Evolutionary conservation across 2,329 filamentous ascomycete genomes (phyloP).

Genomic region (Rachicladosporium sp.): DNA sequence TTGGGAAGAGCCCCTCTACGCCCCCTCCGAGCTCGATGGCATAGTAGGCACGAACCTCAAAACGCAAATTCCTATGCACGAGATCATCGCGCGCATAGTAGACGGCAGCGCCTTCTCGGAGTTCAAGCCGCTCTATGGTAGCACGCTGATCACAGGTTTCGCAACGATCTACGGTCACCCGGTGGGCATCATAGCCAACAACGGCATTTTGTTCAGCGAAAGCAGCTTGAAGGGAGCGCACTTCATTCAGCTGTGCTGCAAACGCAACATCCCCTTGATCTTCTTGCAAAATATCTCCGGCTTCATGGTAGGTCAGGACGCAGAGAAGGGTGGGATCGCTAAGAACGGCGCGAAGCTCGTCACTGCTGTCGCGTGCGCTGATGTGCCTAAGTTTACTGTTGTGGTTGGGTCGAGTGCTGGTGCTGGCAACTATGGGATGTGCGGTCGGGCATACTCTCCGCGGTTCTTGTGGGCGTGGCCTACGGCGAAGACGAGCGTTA

Average conservation of each 20-base stretch:
- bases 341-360: constrained; percentile 99
- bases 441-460: constrained; percentile 80
- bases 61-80: constrained; percentile 71
- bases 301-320: constrained; percentile 93
- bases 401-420: constrained; percentile 89
- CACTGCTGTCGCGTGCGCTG: constrained; percentile 83
- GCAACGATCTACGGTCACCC: constrained; percentile 79
- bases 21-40: constrained; percentile 67
- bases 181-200: constrained; percentile 90
- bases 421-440: constrained; percentile 98
- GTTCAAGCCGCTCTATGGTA: constrained; percentile 87
- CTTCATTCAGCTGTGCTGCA: constrained; percentile 88
- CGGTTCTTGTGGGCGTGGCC: constrained; percentile 95
- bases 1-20: constrained; percentile 67
- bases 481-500: constrained; percentile 88
- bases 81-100: constrained; percentile 85
- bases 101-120: constrained; percentile 84
- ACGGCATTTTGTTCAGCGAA: constrained; percentile 85
- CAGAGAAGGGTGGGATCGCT: constrained; percentile 87
- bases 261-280: constrained; percentile 67
- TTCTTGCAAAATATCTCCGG: constrained; percentile 91
- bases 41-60: constrained; percentile 86
- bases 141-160: constrained; percentile 77
- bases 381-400: constrained; percentile 96
- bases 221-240: constrained; percentile 88